Conservation (phyloP, 257 asterid genomes). For the Handroanthus guayacan region DNA sequence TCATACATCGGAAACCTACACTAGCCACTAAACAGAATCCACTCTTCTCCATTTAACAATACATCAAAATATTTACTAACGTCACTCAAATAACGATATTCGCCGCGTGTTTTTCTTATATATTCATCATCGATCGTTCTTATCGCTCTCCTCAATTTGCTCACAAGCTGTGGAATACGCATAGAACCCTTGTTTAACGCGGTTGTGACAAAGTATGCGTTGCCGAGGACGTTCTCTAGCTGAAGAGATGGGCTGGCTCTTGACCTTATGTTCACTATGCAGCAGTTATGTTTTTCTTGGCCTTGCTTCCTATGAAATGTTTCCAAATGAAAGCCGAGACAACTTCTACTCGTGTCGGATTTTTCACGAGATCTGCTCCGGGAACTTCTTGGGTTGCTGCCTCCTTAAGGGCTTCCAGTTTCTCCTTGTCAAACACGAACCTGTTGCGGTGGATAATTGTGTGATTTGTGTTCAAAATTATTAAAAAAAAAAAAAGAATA, state of each 20-base stretch:
- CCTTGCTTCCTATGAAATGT: constrained; percentile 33
- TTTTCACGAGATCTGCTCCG: constrained; percentile 13
- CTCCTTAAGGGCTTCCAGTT: constrained; percentile 34
- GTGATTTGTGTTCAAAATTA: no score
- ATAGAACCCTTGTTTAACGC: neutral
- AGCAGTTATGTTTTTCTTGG: constrained; percentile 14
- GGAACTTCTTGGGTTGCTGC: neutral
- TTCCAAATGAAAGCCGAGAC: constrained; percentile 51
- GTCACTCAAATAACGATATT: constrained; percentile 29
- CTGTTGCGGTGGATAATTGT: neutral
- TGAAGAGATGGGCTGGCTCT: constrained; percentile 28
- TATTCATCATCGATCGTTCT: constrained; percentile 36
- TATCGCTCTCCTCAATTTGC: constrained; percentile 41
- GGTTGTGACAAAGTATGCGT: constrained; percentile 16
- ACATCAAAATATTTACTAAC: neutral
- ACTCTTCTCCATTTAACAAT: constrained; percentile 31
- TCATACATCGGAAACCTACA: constrained; percentile 57
- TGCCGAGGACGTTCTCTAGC: neutral
- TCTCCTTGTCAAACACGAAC: constrained; percentile 43
- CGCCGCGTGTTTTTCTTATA: constrained; percentile 27
- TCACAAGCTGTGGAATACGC: constrained; percentile 21
- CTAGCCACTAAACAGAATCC: constrained; percentile 53
- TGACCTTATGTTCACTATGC: constrained; percentile 35
- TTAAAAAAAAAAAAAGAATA: no score
- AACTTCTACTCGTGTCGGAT: constrained; percentile 53